These are phyloP conservation scores for Rhizophora mangle DNA, from an alignment of 345 rosid genomes.

Conservation along the genomic window DNA sequence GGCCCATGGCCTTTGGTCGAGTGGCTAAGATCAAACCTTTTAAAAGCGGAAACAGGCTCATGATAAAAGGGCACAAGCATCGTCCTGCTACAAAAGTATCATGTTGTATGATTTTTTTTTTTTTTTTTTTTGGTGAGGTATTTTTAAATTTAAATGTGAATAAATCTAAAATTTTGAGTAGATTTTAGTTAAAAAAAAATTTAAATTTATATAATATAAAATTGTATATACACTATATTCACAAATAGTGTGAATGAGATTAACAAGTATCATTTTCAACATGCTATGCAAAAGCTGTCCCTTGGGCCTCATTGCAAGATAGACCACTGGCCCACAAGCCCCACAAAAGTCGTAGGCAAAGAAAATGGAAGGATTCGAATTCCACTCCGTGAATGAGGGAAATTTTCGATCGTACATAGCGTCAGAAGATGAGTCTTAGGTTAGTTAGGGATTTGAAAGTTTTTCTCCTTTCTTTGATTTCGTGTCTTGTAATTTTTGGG, in stretches of 20 bases:
- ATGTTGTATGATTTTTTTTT: not conserved
- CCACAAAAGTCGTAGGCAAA: constrained; percentile 12
- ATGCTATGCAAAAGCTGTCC: constrained; percentile 1
- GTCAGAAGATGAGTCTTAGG: not conserved
- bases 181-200: too few species aligned
- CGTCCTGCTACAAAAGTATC: not conserved
- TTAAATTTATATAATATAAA: too few species aligned
- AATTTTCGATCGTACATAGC: not conserved
- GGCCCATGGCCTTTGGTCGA: not conserved
- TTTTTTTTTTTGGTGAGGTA: not conserved
- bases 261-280: not conserved
- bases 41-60: not conserved
- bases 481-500: too few species aligned
- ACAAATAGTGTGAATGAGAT: too few species aligned
- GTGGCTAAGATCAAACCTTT: not conserved
- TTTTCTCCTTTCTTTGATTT: too few species aligned
- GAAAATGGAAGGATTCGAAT: constrained; percentile 1
- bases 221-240: too few species aligned
- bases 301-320: not conserved
- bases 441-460: too few species aligned
- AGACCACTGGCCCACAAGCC: not conserved
- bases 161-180: too few species aligned
- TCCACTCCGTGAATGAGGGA: constrained; percentile 18
- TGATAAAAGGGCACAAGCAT: not conserved
- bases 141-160: too few species aligned